A percentile compares a stretch with the other conserved stretches of the same genome.
Evolutionary conservation across 192 early-diverging fungal species (phyloP).

Genomic region (Globomyces pollinis-pini): DNA sequence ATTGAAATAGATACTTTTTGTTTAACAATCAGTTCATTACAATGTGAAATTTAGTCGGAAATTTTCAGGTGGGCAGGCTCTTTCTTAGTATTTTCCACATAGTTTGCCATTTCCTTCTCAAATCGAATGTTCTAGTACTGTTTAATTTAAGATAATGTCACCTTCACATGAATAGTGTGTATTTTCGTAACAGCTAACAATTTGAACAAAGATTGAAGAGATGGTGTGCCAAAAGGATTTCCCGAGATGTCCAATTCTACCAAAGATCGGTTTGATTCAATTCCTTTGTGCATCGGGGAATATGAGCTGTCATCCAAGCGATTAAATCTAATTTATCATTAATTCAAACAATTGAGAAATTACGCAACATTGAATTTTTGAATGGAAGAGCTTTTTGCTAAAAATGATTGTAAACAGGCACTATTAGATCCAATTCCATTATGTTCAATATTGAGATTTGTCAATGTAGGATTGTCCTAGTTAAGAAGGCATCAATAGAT

Average conservation of each 20-base stretch:
- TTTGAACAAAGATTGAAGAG: slow-evolving; percentile 35
- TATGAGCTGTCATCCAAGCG: slow-evolving; percentile 29
- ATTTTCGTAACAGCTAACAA: slow-evolving; percentile 9
- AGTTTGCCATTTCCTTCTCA: neutral
- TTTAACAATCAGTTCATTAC: slow-evolving; percentile 1
- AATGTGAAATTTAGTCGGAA: slow-evolving; percentile 6
- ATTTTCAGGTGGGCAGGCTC: neutral
- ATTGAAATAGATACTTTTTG: neutral
- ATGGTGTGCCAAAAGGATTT: slow-evolving; percentile 32
- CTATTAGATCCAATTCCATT: slow-evolving; percentile 44
- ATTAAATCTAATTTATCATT: no score
- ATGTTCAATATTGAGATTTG: slow-evolving; percentile 10
- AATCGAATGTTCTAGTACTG: slow-evolving; percentile 6
- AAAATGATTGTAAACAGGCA: slow-evolving; percentile 2
- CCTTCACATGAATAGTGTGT: neutral
- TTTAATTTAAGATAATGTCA: neutral
- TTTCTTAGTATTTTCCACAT: slow-evolving; percentile 2
- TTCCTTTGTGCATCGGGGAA: slow-evolving; percentile 21
- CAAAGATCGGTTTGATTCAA: slow-evolving; percentile 38
- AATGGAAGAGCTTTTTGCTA: neutral
- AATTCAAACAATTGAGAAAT: no score
- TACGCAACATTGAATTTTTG: slow-evolving; percentile 15
- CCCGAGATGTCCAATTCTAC: slow-evolving; percentile 40
- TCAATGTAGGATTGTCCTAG: neutral
- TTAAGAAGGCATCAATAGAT: neutral